These are phyloP conservation scores for Vigna hirtella DNA, from an alignment of 306 rosid species.

Conservation along the genomic window DNA sequence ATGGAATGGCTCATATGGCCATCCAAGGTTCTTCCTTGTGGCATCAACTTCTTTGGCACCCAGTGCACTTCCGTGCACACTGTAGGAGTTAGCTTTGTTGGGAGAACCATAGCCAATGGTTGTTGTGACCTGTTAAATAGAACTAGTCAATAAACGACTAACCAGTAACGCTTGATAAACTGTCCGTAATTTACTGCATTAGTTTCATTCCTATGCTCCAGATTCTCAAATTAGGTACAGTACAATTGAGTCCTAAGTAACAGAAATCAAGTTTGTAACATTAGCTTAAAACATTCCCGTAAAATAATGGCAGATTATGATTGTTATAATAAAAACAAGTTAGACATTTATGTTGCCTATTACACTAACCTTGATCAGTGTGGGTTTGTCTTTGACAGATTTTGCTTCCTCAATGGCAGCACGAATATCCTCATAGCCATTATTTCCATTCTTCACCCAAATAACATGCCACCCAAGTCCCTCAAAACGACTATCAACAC, in stretches of 20 bases:
- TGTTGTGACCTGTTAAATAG: slow-evolving; percentile 81
- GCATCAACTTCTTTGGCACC: slow-evolving; percentile 99
- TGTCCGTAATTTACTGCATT: not conserved
- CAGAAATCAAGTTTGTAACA: slow-evolving; percentile 13
- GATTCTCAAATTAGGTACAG: slow-evolving; percentile 26
- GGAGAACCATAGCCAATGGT: slow-evolving; percentile 99
- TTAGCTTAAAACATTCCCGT: slow-evolving; percentile 18
- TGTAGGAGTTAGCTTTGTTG: slow-evolving; percentile 95
- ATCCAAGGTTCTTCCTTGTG: slow-evolving; percentile 89
- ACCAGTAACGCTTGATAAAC: not conserved
- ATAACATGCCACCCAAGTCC: slow-evolving; percentile 98
- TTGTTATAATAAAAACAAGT: not conserved
- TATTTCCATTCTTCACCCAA: slow-evolving; percentile 99
- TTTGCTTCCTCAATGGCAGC: slow-evolving; percentile 98
- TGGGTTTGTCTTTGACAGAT: slow-evolving; percentile 88
- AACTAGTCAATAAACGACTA: slow-evolving; percentile 28
- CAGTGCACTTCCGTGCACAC: slow-evolving; percentile 96
- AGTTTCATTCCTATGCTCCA: slow-evolving; percentile 20
- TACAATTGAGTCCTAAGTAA: slow-evolving; percentile 2
- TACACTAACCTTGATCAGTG: slow-evolving; percentile 83
- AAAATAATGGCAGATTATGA: slow-evolving; percentile 19
- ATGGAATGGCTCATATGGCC: slow-evolving; percentile 97
- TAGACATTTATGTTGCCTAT: not conserved
- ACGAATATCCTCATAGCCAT: slow-evolving; percentile 90
- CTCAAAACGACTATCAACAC: slow-evolving; percentile 85